Conservation (phyloP, 2,329 filamentous ascomycete genomes). For the Diaporthe sp. region DNA sequence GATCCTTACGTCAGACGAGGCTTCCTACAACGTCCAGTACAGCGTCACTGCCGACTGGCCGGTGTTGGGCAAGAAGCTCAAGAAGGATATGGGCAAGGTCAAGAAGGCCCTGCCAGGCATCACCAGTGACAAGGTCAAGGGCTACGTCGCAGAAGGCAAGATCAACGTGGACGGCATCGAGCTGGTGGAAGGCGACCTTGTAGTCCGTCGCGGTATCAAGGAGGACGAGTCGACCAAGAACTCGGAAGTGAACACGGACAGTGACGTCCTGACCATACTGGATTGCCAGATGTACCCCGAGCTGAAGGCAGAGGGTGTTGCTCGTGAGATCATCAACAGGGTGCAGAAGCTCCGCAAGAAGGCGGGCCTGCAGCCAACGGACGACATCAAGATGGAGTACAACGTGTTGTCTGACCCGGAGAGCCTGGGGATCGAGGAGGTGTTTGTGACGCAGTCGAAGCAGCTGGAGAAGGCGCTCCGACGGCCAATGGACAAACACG, state of each 20-base stretch:
- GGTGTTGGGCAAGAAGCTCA: slow-evolving; percentile 94
- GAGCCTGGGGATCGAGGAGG: slow-evolving; percentile 76
- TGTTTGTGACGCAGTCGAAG: slow-evolving; percentile 76
- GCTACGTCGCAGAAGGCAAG: slow-evolving; percentile 78
- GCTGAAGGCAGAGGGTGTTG: slow-evolving; percentile 80
- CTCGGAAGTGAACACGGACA: slow-evolving; percentile 88
- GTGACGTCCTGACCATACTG: slow-evolving; percentile 90
- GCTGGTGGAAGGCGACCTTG: slow-evolving; percentile 84
- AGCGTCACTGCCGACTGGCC: slow-evolving; percentile 93
- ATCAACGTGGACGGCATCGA: slow-evolving; percentile 89
- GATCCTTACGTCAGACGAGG: slow-evolving; percentile 86
- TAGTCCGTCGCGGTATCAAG: slow-evolving; percentile 83
- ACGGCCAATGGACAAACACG: slow-evolving; percentile 79
- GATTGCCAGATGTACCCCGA: slow-evolving; percentile 83
- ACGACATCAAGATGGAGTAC: slow-evolving; percentile 97
- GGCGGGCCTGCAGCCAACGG: slow-evolving; percentile 88
- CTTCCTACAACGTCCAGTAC: slow-evolving; percentile 92
- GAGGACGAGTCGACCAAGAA: slow-evolving; percentile 78
- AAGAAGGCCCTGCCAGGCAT: slow-evolving; percentile 89
- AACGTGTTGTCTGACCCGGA: slow-evolving; percentile 83
- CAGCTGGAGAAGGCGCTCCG: slow-evolving; percentile 83
- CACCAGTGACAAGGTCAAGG: slow-evolving; percentile 83
- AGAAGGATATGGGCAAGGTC: slow-evolving; percentile 92
- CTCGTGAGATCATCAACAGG: slow-evolving; percentile 91
- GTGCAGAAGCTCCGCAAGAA: slow-evolving; percentile 95